phyloP scores from a whole-genome alignment of 768 basidiomycete genomes.

The Amanita muscaria region DNA sequence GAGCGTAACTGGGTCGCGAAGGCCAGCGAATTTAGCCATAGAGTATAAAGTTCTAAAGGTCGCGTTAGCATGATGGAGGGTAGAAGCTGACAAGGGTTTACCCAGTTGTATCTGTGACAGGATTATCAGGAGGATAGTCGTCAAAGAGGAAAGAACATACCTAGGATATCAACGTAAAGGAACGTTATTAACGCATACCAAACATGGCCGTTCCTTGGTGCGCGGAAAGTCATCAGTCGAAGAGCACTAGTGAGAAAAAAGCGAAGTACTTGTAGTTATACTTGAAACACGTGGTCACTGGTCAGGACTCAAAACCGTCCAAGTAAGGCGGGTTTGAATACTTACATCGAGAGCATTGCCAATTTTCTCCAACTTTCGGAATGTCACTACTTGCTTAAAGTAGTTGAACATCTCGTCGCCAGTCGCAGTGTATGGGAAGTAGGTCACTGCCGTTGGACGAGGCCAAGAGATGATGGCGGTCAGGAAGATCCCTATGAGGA shows the following conservation, averaged over 20 bases:
- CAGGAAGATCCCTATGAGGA: constrained; percentile 75
- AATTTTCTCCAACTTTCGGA: constrained; percentile 51
- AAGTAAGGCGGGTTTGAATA: constrained; percentile 24
- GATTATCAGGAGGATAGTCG: constrained; percentile 1
- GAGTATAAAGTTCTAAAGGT: constrained; percentile 71
- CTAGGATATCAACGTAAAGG: constrained; percentile 83
- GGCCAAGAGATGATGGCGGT: constrained; percentile 88
- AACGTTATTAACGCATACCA: constrained; percentile 88
- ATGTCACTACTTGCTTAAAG: constrained; percentile 79
- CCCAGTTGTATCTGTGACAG: constrained; percentile 41
- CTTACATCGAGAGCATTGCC: constrained; percentile 66
- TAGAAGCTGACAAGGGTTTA: constrained; percentile 12
- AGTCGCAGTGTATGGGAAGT: constrained; percentile 61
- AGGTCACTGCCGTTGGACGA: constrained; percentile 70
- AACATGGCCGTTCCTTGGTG: constrained; percentile 53
- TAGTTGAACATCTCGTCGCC: constrained; percentile 74
- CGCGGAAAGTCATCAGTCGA: constrained; percentile 11
- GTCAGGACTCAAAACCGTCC: neutral
- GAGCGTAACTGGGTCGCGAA: constrained; percentile 74
- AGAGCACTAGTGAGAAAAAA: neutral
- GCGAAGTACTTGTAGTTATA: constrained; percentile 34
- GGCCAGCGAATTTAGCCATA: constrained; percentile 87
- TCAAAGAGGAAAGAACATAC: constrained; percentile 25
- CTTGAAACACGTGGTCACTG: constrained; percentile 25
- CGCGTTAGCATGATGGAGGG: constrained; percentile 11